Base-by-base conservation (phyloP, 805 yeast species). In the Metschnikowia peoriensis region DNA sequence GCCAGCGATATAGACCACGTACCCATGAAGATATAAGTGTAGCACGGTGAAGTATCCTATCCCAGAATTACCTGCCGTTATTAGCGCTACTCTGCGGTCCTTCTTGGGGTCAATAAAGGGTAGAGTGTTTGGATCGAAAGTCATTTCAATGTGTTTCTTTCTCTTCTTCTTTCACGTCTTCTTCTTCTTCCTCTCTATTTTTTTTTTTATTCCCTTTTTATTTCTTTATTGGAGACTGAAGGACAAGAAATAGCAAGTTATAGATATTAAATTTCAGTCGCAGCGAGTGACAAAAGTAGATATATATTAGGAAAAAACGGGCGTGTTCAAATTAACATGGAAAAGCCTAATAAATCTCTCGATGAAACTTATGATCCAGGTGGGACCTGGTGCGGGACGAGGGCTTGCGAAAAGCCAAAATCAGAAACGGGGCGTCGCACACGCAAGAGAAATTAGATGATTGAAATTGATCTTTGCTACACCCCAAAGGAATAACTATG, bases 51-150 rank as follows among this genome's bases (percentile, higher is more conserved):
- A 86, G 75, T 80, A 89, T 10, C 97, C 96, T 16, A 88, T 80
- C 0, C 96, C 96, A 51, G 86, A 79, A 60, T 85, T 87, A 6
- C 94, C 96, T 1, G 96, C 96, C 0, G 94, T 85, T 32, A 89
- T 82, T 7, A 89, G 70, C 2, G 89, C 91, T 4, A 87, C 84
- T 51, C 83, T 77, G 42, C 88, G 75, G 28, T 79, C 81, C 2
- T 56, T 55, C 1, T 59, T 55, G 0, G 91, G 91, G 58, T 87
- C 73, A 58, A 73, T 68, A 66, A 84, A 88, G 0, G 94, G 92
- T 29, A 85, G 68, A 1, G 69, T 55, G 16, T 39, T 42, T 37
- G 51, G 41, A 40, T 54, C 51, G 40, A 54, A 47, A n/a, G 49
- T 39, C 57, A 51, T 54, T n/a, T 29, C 39, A 11, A 28, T 3